Evolutionary conservation across 345 rosid genomes (phyloP).

Genomic region (Lepidium africanum): DNA sequence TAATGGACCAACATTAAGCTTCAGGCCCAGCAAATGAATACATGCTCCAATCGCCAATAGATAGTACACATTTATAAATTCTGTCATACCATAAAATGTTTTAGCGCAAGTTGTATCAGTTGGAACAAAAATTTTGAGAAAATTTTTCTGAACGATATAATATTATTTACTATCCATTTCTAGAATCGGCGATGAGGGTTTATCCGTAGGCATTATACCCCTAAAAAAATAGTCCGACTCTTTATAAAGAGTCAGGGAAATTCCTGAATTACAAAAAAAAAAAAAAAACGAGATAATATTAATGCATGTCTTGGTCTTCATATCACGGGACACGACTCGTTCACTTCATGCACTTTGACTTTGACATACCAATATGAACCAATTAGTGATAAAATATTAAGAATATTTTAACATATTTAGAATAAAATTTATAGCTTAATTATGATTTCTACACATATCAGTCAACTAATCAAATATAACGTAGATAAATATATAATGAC

Average conservation of each 20-base stretch:
- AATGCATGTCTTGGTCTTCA: not conserved
- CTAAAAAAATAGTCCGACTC: too few relatives aligned
- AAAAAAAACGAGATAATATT: not conserved
- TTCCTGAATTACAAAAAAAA: too few relatives aligned
- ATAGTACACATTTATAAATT: not conserved
- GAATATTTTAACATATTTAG: not conserved
- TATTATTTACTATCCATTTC: too few relatives aligned
- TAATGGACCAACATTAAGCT: too few relatives aligned
- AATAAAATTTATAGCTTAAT: not conserved
- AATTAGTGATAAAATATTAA: not conserved
- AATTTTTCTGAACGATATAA: not conserved
- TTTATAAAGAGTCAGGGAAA: too few relatives aligned
- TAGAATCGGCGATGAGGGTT: too few relatives aligned
- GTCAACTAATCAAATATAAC: not conserved
- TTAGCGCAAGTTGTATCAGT: not conserved
- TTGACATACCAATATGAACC: constrained; percentile 1
- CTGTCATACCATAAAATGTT: not conserved
- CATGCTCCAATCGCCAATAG: not conserved
- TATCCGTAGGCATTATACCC: too few relatives aligned
- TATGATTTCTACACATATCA: not conserved
- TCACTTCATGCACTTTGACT: not conserved
- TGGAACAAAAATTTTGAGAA: not conserved
- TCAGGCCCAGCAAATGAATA: too few relatives aligned
- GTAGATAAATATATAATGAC: not conserved
- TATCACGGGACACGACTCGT: not conserved